Evolutionary conservation across 441 rosid genomes (phyloP).

Genomic region (Hura crepitans): DNA sequence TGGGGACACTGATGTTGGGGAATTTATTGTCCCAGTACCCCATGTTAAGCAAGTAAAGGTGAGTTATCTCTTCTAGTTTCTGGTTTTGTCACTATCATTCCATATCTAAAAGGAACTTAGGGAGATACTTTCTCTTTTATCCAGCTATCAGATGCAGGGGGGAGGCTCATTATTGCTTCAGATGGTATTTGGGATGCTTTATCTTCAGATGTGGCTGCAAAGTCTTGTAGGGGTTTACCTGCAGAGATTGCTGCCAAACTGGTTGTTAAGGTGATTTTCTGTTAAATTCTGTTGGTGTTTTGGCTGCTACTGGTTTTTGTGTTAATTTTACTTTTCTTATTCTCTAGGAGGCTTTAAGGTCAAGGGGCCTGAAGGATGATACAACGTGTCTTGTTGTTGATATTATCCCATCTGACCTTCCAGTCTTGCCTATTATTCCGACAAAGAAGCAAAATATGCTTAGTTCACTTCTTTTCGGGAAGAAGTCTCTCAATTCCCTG

Average conservation of each 20-base stretch:
- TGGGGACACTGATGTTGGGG: slow-evolving; percentile 95
- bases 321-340: slow-evolving; percentile 18
- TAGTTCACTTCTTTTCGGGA: slow-evolving; percentile 60
- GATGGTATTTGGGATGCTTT: slow-evolving; percentile 98
- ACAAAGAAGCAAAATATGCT: slow-evolving; percentile 68
- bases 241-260: slow-evolving; percentile 94
- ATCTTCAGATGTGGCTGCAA: slow-evolving; percentile 88
- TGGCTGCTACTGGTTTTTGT: background rate
- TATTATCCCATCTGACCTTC: slow-evolving; percentile 79
- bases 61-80: slow-evolving; percentile 11
- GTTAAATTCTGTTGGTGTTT: slow-evolving; percentile 1
- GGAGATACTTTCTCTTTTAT: slow-evolving; percentile 15
- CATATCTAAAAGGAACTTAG: slow-evolving; percentile 9
- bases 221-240: slow-evolving; percentile 84
- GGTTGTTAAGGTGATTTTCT: slow-evolving; percentile 74
- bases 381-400: slow-evolving; percentile 99
- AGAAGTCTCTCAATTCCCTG: slow-evolving; percentile 41
- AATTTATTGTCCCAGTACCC: slow-evolving; percentile 89
- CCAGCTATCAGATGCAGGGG: slow-evolving; percentile 88
- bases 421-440: slow-evolving; percentile 55
- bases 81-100: slow-evolving; percentile 7
- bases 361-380: slow-evolving; percentile 98
- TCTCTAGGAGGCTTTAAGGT: slow-evolving; percentile 83
- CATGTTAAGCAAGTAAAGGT: slow-evolving; percentile 99
- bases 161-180: slow-evolving; percentile 91